These are phyloP conservation scores for Podospora comata DNA, from an alignment of 495 filamentous ascomycete genomes.

Conservation along the genomic window DNA sequence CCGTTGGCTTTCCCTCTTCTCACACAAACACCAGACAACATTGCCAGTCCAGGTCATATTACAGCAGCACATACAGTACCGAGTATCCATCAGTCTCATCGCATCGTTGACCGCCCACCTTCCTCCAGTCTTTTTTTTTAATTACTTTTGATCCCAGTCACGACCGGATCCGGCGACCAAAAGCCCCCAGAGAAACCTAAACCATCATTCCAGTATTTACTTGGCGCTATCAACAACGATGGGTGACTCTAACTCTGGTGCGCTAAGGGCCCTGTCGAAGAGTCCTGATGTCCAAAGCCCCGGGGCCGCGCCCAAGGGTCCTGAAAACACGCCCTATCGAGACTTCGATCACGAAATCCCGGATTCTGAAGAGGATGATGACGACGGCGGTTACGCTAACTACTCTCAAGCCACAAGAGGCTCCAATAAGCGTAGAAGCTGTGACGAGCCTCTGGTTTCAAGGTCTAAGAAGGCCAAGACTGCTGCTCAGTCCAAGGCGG, in stretches of 20 bases:
- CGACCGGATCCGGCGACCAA: no score
- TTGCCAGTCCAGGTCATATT: no score
- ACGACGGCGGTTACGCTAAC: not conserved
- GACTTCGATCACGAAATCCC: no score
- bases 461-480: not conserved
- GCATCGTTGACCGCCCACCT: no score
- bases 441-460: not conserved
- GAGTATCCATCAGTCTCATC: no score
- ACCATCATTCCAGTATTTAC: no score
- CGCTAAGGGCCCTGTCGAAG: not conserved
- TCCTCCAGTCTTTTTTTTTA: no score
- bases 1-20: no score
- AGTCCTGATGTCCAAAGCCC: not conserved
- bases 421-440: not conserved
- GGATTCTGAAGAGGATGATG: not conserved
- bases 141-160: no score
- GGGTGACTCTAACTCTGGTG: not conserved
- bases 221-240: not conserved
- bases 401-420: not conserved
- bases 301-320: not conserved
- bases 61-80: no score
- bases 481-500: not conserved
- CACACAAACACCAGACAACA: no score
- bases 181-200: no score
- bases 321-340: not conserved